phyloP scores from a whole-genome alignment of 306 rosid species.

The Rosa multiflora region DNA sequence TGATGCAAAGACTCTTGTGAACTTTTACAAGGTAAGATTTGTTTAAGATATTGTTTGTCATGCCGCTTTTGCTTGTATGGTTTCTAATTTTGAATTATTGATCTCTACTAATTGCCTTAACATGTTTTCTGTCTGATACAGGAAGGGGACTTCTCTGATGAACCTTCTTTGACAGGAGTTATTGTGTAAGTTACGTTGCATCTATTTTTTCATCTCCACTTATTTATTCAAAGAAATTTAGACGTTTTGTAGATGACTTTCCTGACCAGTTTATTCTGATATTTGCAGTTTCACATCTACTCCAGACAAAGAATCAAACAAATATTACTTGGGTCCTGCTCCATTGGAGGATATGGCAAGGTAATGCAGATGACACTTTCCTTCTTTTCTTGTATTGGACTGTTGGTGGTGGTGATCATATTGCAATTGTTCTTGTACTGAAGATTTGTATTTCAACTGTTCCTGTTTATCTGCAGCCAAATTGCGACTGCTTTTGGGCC shows the following conservation, averaged over 20 bases:
- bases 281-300: conserved; percentile 84
- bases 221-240: neutral
- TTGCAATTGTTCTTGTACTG: neutral
- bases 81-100: neutral
- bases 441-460: neutral
- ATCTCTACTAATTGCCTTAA: neutral
- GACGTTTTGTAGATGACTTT: neutral
- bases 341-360: conserved; percentile 89
- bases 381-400: neutral
- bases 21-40: conserved; percentile 45
- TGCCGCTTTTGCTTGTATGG: neutral
- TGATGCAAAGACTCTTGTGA: conserved; percentile 40
- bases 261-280: conserved; percentile 17
- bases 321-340: conserved; percentile 94
- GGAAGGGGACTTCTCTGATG: conserved; percentile 52
- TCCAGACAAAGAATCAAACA: conserved; percentile 74
- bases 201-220: neutral
- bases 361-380: conserved; percentile 30
- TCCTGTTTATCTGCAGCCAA: conserved; percentile 55
- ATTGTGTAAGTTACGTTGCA: conserved; percentile 60
- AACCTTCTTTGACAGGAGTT: conserved; percentile 65
- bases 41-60: neutral
- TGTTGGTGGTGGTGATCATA: neutral
- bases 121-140: conserved; percentile 23
- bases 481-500: conserved; percentile 96